phyloP scores from a whole-genome alignment of 768 basidiomycete genomes.

The Cystobasidiopsis lactophilus region DNA sequence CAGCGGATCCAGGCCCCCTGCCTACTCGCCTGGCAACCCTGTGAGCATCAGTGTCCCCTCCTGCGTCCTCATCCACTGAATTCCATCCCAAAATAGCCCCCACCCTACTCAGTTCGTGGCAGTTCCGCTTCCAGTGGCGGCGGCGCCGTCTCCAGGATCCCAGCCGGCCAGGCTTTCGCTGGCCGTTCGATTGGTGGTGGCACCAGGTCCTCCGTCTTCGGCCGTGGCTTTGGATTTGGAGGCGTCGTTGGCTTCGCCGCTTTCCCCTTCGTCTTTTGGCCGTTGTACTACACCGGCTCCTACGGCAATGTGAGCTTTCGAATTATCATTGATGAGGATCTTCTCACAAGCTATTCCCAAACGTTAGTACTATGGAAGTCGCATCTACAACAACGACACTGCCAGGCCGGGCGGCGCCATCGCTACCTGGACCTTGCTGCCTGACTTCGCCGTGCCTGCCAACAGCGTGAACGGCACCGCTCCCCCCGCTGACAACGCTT shows the following conservation, averaged over 20 bases:
- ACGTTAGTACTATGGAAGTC: conserved; percentile 1
- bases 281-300: background rate
- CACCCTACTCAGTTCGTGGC: background rate
- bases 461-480: background rate
- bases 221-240: background rate
- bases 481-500: conserved; percentile 1
- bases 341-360: background rate
- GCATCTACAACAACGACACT: background rate
- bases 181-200: conserved; percentile 7
- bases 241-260: conserved; percentile 3
- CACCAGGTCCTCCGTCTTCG: background rate
- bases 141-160: conserved; percentile 1
- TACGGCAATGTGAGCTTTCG: background rate
- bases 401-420: conserved; percentile 7
- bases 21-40: no score
- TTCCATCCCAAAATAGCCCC: no score
- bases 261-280: conserved; percentile 5
- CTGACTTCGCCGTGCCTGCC: background rate
- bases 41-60: no score
- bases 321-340: background rate
- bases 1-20: no score
- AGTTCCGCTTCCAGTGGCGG: background rate
- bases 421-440: conserved; percentile 5
- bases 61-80: no score
- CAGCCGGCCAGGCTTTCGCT: conserved; percentile 1